A percentile compares a stretch with the other conserved stretches of the same genome.
Evolutionary conservation across 78 protist genomes (phyloP).

Genomic region (Speleostelium caveatum): DNA sequence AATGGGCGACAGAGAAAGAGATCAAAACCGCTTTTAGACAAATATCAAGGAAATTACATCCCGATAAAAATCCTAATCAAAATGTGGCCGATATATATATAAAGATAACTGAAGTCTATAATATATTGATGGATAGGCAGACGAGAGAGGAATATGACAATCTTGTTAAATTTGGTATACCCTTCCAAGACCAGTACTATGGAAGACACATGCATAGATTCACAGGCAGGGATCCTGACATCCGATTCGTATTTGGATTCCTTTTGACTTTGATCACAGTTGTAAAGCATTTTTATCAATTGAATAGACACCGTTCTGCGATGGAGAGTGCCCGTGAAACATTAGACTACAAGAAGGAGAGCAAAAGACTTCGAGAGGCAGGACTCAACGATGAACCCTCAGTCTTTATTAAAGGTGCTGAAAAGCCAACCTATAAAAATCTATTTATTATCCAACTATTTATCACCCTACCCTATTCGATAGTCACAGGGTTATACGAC

Average conservation of each 20-base stretch:
- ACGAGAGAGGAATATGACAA: conserved; percentile 31
- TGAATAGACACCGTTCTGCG: background rate
- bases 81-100: conserved; percentile 13
- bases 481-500: background rate
- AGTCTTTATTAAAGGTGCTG: conserved; percentile 27
- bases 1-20: conserved; percentile 1
- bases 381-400: background rate
- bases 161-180: conserved; percentile 5
- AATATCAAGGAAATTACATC: conserved; percentile 38
- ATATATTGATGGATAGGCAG: background rate
- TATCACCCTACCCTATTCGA: background rate
- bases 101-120: conserved; percentile 10
- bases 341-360: background rate
- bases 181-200: conserved; percentile 21
- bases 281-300: conserved; percentile 8
- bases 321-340: background rate
- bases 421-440: conserved; percentile 3
- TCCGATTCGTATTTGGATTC: conserved; percentile 11
- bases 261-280: background rate
- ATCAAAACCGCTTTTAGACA: conserved; percentile 37
- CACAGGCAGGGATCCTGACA: conserved; percentile 44
- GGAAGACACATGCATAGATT: conserved; percentile 32
- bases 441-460: conserved; percentile 26
- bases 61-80: conserved; percentile 20
- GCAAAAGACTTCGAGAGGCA: background rate